Base-by-base conservation (phyloP, 2,329 filamentous ascomycete genomes). In the Aspergillaceae sp. region DNA sequence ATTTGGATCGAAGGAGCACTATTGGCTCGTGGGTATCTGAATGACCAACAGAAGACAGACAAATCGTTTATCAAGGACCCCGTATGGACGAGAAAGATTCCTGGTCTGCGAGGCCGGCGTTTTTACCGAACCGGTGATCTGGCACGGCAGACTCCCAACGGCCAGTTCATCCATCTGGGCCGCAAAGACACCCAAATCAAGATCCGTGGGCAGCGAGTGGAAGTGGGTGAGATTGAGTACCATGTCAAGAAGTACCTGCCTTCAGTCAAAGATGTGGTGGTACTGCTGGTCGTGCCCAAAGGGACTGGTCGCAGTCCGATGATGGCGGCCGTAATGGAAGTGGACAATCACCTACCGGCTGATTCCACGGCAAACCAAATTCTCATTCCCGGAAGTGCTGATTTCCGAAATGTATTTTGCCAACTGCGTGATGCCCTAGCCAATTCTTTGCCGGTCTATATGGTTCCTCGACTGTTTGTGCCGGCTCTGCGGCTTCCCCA, bases 1-100 rank as follows among this genome's bases (percentile, higher is more conserved):
- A 53, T 71, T 2, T 40, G 69, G 5, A 51, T 71, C 4, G 66
- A 70, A 48, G 67, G 68, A 2, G 54, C 57, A 6, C 52, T 53
- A 2, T 44, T 64, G 10, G 52, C 50, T 19, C 46, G 54, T 33
- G 55, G 56, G 9, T 63, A 63, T 42, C 44, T 62, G 8, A 50
- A 56, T 7, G 45, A 60, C 27, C 40, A 45, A 2, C 51, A 53
- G 28, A 54, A 52, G 29, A 57, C 56, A 2, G 37, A 40, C 6
- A 41, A 43, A 7, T 49, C 47, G 4, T 64, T 61, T 47, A 54
- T 62, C 8, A 40, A 50, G 6, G 45, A 48, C 41, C 58, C 56
- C 5, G 35, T 46, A 28, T 61, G 59, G 58, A 41, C 45, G 27
- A 19, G 19, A 2, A 7, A 36, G 5, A 9, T 35, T 5, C 5